Evolutionary conservation across 495 filamentous ascomycete genomes (phyloP).

Genomic region (Hapsidospora chrysogenum): DNA sequence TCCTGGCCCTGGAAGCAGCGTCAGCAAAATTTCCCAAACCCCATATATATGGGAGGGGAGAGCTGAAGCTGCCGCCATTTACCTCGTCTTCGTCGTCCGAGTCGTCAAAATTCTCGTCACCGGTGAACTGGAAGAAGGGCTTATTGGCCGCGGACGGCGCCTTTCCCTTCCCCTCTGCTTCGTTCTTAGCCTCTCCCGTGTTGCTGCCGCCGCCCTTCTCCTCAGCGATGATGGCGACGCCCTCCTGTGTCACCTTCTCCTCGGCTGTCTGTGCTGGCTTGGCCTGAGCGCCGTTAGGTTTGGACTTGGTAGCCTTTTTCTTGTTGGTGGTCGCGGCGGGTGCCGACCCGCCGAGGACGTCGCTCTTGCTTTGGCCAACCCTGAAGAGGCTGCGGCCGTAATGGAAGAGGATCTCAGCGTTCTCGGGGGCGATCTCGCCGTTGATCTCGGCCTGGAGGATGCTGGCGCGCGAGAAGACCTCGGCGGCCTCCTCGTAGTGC

Average conservation of each 20-base stretch:
- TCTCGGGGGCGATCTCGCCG: constrained; percentile 75
- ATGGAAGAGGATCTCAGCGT: constrained; percentile 81
- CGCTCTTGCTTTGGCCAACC: constrained; percentile 82
- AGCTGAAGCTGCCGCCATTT: background rate
- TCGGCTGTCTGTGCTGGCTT: constrained; percentile 33
- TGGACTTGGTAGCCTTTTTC: constrained; percentile 20
- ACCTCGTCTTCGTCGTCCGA: constrained; percentile 42
- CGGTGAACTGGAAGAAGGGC: constrained; percentile 77
- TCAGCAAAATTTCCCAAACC: too few species aligned
- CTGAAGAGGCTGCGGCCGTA: constrained; percentile 90
- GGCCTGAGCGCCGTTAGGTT: constrained; percentile 8
- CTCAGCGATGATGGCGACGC: constrained; percentile 20
- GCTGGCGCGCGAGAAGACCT: constrained; percentile 73
- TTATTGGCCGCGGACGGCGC: constrained; percentile 26
- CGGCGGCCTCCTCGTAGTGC: constrained; percentile 68
- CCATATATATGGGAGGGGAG: background rate
- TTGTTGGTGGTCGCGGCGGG: constrained; percentile 34
- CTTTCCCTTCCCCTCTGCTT: background rate
- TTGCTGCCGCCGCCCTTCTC: constrained; percentile 11
- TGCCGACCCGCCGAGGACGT: constrained; percentile 76
- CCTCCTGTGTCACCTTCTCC: constrained; percentile 24
- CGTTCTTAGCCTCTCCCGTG: constrained; percentile 18
- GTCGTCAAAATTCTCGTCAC: constrained; percentile 84
- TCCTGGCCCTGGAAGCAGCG: constrained; percentile 13
- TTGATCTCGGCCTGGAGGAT: constrained; percentile 83